These are phyloP conservation scores for Suhomyces tanzawaensis DNA, from an alignment of 805 yeast genomes.

Conservation along the genomic window DNA sequence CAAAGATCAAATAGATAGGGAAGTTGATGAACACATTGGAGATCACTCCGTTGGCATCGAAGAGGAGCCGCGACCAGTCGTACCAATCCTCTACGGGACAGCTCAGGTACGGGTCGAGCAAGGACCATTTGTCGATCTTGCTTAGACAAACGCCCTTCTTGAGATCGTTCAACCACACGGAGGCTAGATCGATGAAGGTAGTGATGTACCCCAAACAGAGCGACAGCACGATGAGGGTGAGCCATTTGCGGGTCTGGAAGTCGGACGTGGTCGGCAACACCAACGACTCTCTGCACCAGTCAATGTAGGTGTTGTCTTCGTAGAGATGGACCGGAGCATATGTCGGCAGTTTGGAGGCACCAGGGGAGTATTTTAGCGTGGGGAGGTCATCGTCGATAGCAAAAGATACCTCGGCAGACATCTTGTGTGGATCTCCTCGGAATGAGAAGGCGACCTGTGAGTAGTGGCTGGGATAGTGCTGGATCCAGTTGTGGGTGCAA, in stretches of 20 bases:
- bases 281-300: conserved; percentile 50
- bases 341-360: not conserved
- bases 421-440: too few species aligned
- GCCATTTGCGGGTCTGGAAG: conserved; percentile 42
- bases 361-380: not conserved
- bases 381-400: conserved; percentile 2
- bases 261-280: conserved; percentile 11
- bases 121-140: conserved; percentile 37
- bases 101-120: conserved; percentile 41
- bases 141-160: conserved; percentile 52
- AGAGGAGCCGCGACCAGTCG: conserved; percentile 34
- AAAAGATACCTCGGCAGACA: too few species aligned
- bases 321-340: conserved; percentile 18
- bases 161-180: conserved; percentile 51
- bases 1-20: conserved; percentile 34
- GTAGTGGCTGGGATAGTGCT: too few species aligned
- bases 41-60: conserved; percentile 17
- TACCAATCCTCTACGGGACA: conserved; percentile 43
- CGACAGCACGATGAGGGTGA: conserved; percentile 44
- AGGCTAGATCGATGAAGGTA: conserved; percentile 46
- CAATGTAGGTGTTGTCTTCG: conserved; percentile 44
- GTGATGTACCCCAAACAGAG: conserved; percentile 48
- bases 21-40: conserved; percentile 28
- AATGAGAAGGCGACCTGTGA: too few species aligned
- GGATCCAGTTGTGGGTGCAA: too few species aligned